Conservation (phyloP, 179 eudicot genomes). For the Beta corolliflora region DNA sequence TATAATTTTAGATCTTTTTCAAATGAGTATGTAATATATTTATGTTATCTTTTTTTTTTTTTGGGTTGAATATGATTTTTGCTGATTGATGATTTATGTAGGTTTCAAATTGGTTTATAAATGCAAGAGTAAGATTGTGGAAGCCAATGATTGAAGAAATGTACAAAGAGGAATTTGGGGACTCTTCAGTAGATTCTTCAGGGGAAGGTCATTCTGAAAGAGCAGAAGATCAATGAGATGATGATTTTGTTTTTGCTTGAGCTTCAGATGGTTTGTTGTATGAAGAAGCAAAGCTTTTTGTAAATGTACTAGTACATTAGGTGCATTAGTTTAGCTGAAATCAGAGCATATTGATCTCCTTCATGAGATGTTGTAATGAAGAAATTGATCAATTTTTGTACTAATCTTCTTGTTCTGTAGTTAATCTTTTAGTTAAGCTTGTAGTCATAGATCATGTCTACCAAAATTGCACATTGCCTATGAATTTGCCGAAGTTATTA, state of each 20-base stretch:
- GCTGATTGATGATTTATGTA: conserved; percentile 21
- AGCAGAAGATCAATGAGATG: conserved; percentile 41
- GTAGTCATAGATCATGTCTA: not conserved
- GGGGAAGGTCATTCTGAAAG: conserved; percentile 45
- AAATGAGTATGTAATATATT: too few relatives aligned
- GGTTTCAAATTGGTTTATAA: conserved; percentile 95
- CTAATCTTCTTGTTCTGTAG: conserved; percentile 17
- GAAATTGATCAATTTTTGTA: conserved; percentile 21
- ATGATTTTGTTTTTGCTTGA: conserved; percentile 1
- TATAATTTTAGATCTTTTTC: not conserved
- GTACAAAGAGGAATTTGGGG: conserved; percentile 89
- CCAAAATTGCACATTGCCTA: not conserved
- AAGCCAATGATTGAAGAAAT: conserved; percentile 97
- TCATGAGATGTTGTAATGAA: conserved; percentile 16
- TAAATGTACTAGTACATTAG: conserved; percentile 27
- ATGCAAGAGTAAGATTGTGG: conserved; percentile 92
- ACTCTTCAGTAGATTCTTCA: conserved; percentile 55
- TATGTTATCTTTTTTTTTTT: not conserved
- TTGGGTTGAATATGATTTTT: not conserved
- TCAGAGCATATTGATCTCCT: conserved; percentile 22
- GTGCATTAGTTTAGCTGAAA: conserved; percentile 20
- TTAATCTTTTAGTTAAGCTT: conserved; percentile 11
- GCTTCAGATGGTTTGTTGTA: not conserved
- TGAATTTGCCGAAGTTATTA: not conserved
- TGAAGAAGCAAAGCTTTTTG: conserved; percentile 22